A percentile compares a stretch with the other conserved stretches of the same genome.
Conservation (phyloP, 805 yeast species). For the Metschnikowia vanudenii region DNA sequence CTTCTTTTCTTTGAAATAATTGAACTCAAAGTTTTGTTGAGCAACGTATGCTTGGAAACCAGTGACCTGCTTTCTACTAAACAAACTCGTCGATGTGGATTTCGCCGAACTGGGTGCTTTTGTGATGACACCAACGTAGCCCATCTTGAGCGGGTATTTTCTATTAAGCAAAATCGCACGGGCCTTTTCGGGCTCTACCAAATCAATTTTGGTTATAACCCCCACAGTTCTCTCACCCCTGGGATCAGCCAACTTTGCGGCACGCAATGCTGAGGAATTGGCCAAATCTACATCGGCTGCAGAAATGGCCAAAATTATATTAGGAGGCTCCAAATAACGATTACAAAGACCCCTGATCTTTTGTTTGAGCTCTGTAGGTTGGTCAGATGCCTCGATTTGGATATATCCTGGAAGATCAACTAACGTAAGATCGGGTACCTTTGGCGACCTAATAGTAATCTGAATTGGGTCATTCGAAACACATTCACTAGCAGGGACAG, state of each 20-base stretch:
- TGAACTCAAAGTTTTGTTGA: slow-evolving; percentile 56
- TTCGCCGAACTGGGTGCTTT: slow-evolving; percentile 56
- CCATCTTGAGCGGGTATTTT: slow-evolving; percentile 90
- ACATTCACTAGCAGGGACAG: slow-evolving; percentile 83
- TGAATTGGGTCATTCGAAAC: slow-evolving; percentile 94
- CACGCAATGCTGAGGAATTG: slow-evolving; percentile 89
- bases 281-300: slow-evolving; percentile 98
- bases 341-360: slow-evolving; percentile 81
- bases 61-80: slow-evolving; percentile 44
- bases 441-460: slow-evolving; percentile 83
- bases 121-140: slow-evolving; percentile 97
- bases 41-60: slow-evolving; percentile 65
- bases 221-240: slow-evolving; percentile 95
- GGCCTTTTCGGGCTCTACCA: slow-evolving; percentile 78
- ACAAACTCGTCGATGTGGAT: slow-evolving; percentile 33
- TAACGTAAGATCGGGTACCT: slow-evolving; percentile 83
- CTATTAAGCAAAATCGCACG: slow-evolving; percentile 65
- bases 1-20: slow-evolving; percentile 63
- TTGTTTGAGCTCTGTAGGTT: slow-evolving; percentile 78
- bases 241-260: slow-evolving; percentile 88
- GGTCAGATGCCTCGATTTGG: slow-evolving; percentile 95
- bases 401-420: slow-evolving; percentile 98
- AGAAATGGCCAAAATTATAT: slow-evolving; percentile 90
- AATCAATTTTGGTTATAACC: slow-evolving; percentile 89
- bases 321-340: slow-evolving; percentile 84